Base-by-base conservation (phyloP, 2,329 filamentous ascomycete genomes). In the Diaporthe sp. region DNA sequence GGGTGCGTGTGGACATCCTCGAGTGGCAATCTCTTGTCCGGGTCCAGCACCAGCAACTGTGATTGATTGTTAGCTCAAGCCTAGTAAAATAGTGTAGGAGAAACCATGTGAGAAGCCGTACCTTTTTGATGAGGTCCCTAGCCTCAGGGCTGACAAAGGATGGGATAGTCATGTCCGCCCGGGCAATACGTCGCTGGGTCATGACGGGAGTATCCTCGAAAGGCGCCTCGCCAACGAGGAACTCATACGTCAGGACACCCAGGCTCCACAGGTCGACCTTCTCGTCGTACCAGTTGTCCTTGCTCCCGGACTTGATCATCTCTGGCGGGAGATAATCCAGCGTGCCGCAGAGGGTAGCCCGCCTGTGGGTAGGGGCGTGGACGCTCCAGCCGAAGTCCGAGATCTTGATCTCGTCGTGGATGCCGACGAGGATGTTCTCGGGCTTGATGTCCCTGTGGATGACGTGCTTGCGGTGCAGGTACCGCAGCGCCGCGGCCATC, bases 321-420 rank as follows among this genome's bases (percentile, higher is more conserved):
- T 99, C 97, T 6, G 97, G 97, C 4, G 97, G 97, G 22, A 99
- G 90, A 83, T 99, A 99, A 85, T 99, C 97, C 55, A 98, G 91
- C 25, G 97, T 99, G 77, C 97, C 97, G 83, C 97, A 99, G 91
- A 98, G 96, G 72, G 97, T 99, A 81, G 96, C 93, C 76, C 97
- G 90, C 78, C 97, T 89, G 85, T 96, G 97, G 84, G 97, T 98
- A 37, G 97, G 97, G 7, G 97, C 97, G 84, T 99, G 97, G 5
- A 98, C 97, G 82, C 94, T 97, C 97, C 97, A 99, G 66, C 97
- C 96, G 81, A 98, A 99, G 84, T 99, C 97, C 6, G 95, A 97
- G 81, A 99, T 96, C 85, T 99, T 99, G 86, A 99, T 96, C 87
- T 99, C 97, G 78, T 96, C 97, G 81, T 98, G 96, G 75, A 98